Base-by-base conservation (phyloP, 768 basidiomycete species). In the Termitomyces bulborhizus region DNA sequence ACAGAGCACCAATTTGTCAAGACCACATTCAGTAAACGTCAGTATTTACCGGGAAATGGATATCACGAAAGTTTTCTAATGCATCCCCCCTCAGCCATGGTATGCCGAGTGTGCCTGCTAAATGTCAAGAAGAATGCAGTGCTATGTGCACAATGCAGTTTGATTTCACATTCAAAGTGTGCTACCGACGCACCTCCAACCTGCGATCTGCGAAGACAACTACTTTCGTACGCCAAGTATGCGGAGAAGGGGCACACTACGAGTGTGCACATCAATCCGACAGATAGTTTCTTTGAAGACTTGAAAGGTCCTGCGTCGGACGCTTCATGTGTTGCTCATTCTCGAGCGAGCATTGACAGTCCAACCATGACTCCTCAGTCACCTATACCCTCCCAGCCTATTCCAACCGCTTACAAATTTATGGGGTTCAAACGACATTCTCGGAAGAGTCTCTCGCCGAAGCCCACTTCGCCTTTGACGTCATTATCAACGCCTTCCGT, bases 1-100 rank as follows among this genome's bases (percentile, higher is more conserved):
- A 80, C 82, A 46, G 80, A 86, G 37, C 95, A 97, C 64, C 79
- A 81, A 12, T 94, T 96, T 67, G 88, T 96, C 31, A 94, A 91
- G 74, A 95, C 93, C 3, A 88, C 88, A 8, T 97, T 98, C 69
- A 85, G 86, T 64, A 94, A 94, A 76, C 83, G 94, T 97, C 66
- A 68, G 90, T 75, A 42, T 57, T 42, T 46, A 9, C 29, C 43
- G 61, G 4, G 12, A 59, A 59, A 55, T 49, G 51, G 32, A 24
- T 36, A 36, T 48, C 51, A 47, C 48, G 9, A 44, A 50, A 47
- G 15, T 21, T n/a, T 8, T 42, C 32, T 52, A n/a, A 52, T 43
- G 50, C 46, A 34, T 46, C 54, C 46, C 51, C 21, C 4, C 62
- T 21, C 39, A 98, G 95, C 91, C 27, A 86, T 97, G 76, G 72